These are phyloP conservation scores for Crucihimalaya himalaica DNA, from an alignment of 345 rosid genomes.

Conservation along the genomic window DNA sequence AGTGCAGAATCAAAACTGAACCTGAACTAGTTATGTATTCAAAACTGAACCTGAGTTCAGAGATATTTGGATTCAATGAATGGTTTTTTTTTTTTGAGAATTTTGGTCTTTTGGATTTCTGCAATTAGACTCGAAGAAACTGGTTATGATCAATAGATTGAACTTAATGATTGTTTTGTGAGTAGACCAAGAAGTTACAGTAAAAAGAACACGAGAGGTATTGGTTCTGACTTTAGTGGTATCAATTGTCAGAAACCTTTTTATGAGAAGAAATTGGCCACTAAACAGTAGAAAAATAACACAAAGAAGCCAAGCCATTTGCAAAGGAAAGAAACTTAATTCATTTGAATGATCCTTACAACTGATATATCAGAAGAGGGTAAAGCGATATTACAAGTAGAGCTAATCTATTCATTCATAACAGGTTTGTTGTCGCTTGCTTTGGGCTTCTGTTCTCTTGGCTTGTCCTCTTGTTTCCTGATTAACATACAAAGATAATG, in stretches of 20 bases:
- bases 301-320: neutral
- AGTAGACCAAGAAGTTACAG: neutral
- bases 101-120: neutral
- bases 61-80: neutral
- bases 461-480: slow-evolving; percentile 94
- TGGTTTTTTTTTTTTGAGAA: neutral
- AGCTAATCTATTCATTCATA: slow-evolving; percentile 63
- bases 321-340: neutral
- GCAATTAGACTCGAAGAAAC: neutral
- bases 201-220: neutral
- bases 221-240: too few species aligned
- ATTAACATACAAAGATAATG: neutral
- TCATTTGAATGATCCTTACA: neutral
- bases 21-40: neutral
- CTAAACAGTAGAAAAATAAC: neutral
- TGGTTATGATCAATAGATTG: neutral
- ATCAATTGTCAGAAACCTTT: neutral
- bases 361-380: neutral
- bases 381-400: neutral
- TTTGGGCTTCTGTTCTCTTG: slow-evolving; percentile 88
- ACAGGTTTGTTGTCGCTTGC: slow-evolving; percentile 97
- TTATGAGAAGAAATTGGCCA: neutral
- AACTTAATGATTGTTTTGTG: neutral
- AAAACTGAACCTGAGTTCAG: neutral
- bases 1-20: neutral